Evolutionary conservation across 176 grass and related monocot species (phyloP).

Genomic region (Lolium rigidum): DNA sequence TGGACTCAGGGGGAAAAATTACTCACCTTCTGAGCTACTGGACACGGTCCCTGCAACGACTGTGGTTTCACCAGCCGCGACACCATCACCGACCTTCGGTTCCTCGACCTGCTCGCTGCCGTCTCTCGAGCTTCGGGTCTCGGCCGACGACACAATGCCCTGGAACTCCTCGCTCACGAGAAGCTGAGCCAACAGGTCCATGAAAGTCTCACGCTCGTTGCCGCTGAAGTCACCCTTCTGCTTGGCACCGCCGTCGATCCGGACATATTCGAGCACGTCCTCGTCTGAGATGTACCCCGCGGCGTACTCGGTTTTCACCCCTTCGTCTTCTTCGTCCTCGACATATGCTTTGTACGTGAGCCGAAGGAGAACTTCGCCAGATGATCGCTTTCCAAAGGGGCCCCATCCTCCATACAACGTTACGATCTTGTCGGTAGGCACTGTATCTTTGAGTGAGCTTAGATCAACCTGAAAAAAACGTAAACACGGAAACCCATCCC

Average conservation of each 20-base stretch:
- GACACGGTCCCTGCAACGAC: constrained; percentile 41
- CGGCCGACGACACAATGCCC: constrained; percentile 86
- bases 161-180: constrained; percentile 99
- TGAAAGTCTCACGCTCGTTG: constrained; percentile 88
- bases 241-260: constrained; percentile 32
- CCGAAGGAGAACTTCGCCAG: constrained; percentile 82
- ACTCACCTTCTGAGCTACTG: constrained; percentile 56
- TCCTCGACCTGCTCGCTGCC: constrained; percentile 19
- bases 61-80: neutral
- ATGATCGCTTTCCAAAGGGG: constrained; percentile 57
- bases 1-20: neutral
- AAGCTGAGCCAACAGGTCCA: constrained; percentile 87
- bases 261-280: constrained; percentile 62
- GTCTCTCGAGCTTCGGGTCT: constrained; percentile 54
- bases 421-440: constrained; percentile 86
- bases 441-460: constrained; percentile 89
- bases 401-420: constrained; percentile 72
- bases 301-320: constrained; percentile 40
- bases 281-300: constrained; percentile 63
- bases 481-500: neutral
- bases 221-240: constrained; percentile 33
- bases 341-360: constrained; percentile 96
- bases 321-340: constrained; percentile 91
- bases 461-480: constrained; percentile 75
- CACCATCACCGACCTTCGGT: neutral